phyloP scores from a whole-genome alignment of 1,284 basidiomycete species.

The Peniophora sp. region DNA sequence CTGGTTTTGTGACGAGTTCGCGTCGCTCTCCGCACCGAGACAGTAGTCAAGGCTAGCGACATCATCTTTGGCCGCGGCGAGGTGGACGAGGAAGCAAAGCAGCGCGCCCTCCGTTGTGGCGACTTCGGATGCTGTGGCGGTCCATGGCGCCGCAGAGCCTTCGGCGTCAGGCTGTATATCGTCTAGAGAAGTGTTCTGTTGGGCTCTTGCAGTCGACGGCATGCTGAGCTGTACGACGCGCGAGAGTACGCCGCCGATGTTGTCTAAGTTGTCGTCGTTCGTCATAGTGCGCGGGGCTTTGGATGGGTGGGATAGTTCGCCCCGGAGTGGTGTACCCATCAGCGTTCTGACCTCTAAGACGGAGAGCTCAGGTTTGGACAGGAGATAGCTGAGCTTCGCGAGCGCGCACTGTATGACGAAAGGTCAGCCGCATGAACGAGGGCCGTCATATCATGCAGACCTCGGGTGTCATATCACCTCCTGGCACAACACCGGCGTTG shows the following conservation, averaged over 20 bases:
- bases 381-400: constrained; percentile 81
- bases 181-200: too few relatives aligned
- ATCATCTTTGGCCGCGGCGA: constrained; percentile 69
- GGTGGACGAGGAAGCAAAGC: constrained; percentile 67
- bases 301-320: constrained; percentile 67
- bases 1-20: constrained; percentile 7
- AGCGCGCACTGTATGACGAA: constrained; percentile 60
- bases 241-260: constrained; percentile 54
- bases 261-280: constrained; percentile 45
- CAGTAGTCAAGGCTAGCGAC: constrained; percentile 53
- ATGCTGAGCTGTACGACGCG: constrained; percentile 61
- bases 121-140: constrained; percentile 67
- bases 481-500: constrained; percentile 68
- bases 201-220: not conserved
- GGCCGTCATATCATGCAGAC: constrained; percentile 29
- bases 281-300: constrained; percentile 28
- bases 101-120: constrained; percentile 59
- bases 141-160: constrained; percentile 63
- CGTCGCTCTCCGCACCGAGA: constrained; percentile 24
- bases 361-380: constrained; percentile 77
- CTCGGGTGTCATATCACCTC: constrained; percentile 92
- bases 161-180: constrained; percentile 13
- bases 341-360: constrained; percentile 64
- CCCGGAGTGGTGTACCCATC: constrained; percentile 75
- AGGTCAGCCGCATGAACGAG: constrained; percentile 5